A percentile compares a stretch with the other conserved stretches of the same genome.
Conservation (phyloP, 805 yeast genomes). For the Candida rishiriensis region DNA sequence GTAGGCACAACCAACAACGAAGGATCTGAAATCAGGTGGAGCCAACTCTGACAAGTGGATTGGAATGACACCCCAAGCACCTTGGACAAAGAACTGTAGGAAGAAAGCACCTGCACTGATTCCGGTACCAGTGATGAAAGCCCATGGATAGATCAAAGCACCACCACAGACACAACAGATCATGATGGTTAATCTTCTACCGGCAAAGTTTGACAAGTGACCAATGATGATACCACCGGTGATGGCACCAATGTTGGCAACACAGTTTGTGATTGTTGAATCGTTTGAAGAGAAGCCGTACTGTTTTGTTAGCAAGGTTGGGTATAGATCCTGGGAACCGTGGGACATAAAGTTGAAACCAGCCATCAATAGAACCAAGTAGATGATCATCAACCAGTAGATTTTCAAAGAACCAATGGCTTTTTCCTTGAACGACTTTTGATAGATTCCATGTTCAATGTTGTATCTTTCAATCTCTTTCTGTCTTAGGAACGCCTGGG, state of each 20-base stretch:
- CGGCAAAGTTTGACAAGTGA: conserved; percentile 49
- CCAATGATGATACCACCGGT: conserved; percentile 54
- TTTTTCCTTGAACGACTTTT: conserved; percentile 30
- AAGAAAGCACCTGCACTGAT: conserved; percentile 58
- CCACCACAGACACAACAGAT: conserved; percentile 53
- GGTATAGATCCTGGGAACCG: conserved; percentile 61
- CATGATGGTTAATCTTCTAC: conserved; percentile 51
- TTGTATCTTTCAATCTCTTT: conserved; percentile 31
- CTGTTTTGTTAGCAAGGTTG: conserved; percentile 49
- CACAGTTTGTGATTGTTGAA: conserved; percentile 51
- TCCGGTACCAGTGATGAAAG: conserved; percentile 40
- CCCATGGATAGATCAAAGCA: conserved; percentile 62
- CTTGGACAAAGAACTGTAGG: conserved; percentile 61
- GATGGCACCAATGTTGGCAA: conserved; percentile 56
- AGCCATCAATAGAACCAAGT: conserved; percentile 55
- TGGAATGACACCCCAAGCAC: conserved; percentile 68
- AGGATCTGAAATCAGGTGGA: conserved; percentile 58
- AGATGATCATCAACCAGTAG: conserved; percentile 57
- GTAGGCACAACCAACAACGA: conserved; percentile 59
- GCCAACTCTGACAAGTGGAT: conserved; percentile 58
- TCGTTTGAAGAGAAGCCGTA: conserved; percentile 37
- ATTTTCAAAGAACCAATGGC: conserved; percentile 34
- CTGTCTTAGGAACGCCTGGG: conserved; percentile 47
- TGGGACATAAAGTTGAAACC: conserved; percentile 62
- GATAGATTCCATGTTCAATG: conserved; percentile 26